Percentiles rank a stretch among this genome's conserved stretches.
These are phyloP conservation scores for Globisporangium emineosum DNA, from an alignment of 352 stramenopile genomes.

Conservation along the genomic window DNA sequence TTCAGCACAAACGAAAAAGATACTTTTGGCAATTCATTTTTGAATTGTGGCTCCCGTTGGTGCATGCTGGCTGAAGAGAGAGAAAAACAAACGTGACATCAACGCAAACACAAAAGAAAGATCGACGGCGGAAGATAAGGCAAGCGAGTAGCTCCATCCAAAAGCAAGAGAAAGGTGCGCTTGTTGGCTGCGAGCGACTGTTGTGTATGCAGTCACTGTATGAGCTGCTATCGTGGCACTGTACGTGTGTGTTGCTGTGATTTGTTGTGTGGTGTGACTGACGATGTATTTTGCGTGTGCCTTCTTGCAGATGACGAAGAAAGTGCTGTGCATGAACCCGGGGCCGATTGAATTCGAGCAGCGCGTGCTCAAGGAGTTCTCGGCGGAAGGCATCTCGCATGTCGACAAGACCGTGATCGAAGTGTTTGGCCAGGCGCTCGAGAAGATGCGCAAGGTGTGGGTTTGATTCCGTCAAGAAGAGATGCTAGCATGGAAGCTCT, in stretches of 20 bases:
- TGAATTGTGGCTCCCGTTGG: background rate
- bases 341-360: slow-evolving; percentile 81
- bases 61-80: background rate
- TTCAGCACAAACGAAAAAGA: too few relatives aligned
- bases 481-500: too few relatives aligned
- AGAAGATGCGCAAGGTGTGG: slow-evolving; percentile 72
- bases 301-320: slow-evolving; percentile 52
- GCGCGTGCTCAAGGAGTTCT: slow-evolving; percentile 67
- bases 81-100: slow-evolving; percentile 5
- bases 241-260: background rate
- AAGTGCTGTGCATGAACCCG: slow-evolving; percentile 77
- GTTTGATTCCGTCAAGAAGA: background rate
- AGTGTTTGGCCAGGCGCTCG: slow-evolving; percentile 68
- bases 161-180: slow-evolving; percentile 1
- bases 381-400: slow-evolving; percentile 73
- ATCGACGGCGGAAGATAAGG: slow-evolving; percentile 1
- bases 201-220: background rate
- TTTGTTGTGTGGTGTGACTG: background rate
- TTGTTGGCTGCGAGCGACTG: background rate
- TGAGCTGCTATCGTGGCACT: background rate
- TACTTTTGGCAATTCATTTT: too few relatives aligned
- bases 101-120: background rate
- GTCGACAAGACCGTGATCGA: slow-evolving; percentile 78
- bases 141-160: slow-evolving; percentile 3
- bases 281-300: background rate